phyloP scores from a whole-genome alignment of 352 stramenopile species.

The Pythium diclinum region DNA sequence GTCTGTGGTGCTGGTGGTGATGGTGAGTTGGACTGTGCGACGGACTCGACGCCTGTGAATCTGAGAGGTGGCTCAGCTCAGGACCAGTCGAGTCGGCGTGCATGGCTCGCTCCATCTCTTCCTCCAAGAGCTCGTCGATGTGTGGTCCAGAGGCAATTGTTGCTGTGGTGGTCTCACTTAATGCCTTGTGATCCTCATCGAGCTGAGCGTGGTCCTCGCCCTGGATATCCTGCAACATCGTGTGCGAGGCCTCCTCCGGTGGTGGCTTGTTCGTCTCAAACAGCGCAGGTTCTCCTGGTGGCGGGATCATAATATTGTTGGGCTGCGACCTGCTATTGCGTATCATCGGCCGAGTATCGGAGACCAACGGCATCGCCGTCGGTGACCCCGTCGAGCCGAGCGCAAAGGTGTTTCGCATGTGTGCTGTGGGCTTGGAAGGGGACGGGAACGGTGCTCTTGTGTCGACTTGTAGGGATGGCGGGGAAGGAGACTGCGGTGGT shows the following conservation, averaged over 20 bases:
- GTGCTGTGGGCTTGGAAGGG: neutral
- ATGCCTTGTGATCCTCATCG: neutral
- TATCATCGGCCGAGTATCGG: neutral
- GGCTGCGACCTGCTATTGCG: neutral
- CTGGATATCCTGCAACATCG: neutral
- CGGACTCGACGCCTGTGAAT: neutral
- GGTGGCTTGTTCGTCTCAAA: neutral
- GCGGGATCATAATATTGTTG: neutral
- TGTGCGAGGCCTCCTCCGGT: neutral
- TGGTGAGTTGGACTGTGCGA: neutral
- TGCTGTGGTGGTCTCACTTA: neutral
- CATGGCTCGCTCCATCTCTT: neutral
- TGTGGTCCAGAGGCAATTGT: neutral
- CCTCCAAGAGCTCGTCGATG: slow-evolving; percentile 6
- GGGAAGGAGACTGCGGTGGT: neutral
- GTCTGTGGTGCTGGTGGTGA: slow-evolving; percentile 5
- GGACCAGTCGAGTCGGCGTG: neutral
- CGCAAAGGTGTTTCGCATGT: neutral
- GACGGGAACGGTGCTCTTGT: neutral
- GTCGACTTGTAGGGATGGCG: neutral
- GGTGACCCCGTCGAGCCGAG: neutral
- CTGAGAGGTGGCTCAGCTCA: neutral
- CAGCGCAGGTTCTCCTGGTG: neutral
- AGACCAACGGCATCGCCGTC: neutral
- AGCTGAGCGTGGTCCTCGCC: neutral